phyloP scores from a whole-genome alignment of 2,329 filamentous ascomycete genomes.

The Pseudocercospora ulei region DNA sequence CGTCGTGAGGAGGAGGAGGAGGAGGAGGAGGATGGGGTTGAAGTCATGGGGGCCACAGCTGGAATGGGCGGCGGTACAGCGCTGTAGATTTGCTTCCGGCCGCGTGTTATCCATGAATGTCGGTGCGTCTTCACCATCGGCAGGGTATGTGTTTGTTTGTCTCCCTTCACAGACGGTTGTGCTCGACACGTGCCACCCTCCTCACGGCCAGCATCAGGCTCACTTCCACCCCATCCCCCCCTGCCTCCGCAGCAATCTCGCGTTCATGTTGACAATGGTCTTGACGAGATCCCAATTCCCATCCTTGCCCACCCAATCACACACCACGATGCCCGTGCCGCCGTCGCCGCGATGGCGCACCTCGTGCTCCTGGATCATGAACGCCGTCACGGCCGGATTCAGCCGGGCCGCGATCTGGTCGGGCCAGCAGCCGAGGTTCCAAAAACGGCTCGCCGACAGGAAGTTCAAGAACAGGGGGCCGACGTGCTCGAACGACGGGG shows the following conservation, averaged over 20 bases:
- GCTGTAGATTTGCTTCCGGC: too few relatives aligned
- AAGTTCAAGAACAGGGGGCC: slow-evolving; percentile 81
- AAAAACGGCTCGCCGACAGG: slow-evolving; percentile 84
- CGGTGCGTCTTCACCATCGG: too few relatives aligned
- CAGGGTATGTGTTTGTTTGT: too few relatives aligned
- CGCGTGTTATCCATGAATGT: too few relatives aligned
- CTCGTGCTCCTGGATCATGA: slow-evolving; percentile 48
- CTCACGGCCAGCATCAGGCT: too few relatives aligned
- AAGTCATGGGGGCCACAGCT: background rate
- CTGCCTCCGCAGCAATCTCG: slow-evolving; percentile 23
- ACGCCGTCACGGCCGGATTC: slow-evolving; percentile 62
- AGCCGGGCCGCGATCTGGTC: slow-evolving; percentile 79
- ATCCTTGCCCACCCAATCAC: slow-evolving; percentile 80
- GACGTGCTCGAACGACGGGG: slow-evolving; percentile 31
- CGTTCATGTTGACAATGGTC: slow-evolving; percentile 83
- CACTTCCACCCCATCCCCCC: slow-evolving; percentile 22
- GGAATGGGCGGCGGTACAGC: background rate
- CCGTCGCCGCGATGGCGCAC: slow-evolving; percentile 42
- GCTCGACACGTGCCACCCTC: background rate
- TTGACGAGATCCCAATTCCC: slow-evolving; percentile 86
- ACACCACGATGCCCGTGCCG: slow-evolving; percentile 77
- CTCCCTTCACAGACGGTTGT: too few relatives aligned
- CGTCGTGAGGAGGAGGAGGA: too few relatives aligned
- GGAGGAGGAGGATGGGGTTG: slow-evolving; percentile 1
- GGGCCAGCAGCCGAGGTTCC: slow-evolving; percentile 84